Conservation (phyloP, 495 filamentous ascomycete genomes). For the Tirmania nivea region DNA sequence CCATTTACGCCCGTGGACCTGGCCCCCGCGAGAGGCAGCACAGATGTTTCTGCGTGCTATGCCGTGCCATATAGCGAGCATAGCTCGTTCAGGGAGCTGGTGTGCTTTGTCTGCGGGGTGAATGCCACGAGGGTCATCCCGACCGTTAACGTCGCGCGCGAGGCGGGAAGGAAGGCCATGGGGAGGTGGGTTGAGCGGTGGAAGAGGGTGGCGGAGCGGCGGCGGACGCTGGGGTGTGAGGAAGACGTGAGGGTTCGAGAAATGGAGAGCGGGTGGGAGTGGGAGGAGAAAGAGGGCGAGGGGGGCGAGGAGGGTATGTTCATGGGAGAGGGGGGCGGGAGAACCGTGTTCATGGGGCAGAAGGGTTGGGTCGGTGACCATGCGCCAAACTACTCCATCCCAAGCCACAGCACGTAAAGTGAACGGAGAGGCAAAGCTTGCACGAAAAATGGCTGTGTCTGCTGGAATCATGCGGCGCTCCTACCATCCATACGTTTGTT, state of each 20-base stretch:
- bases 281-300: not conserved
- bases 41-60: conserved; percentile 54
- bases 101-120: conserved; percentile 74
- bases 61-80: conserved; percentile 92
- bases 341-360: no score
- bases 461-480: no score
- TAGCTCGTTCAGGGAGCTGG: conserved; percentile 78
- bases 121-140: conserved; percentile 75
- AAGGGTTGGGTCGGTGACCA: no score
- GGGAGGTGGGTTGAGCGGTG: conserved; percentile 46
- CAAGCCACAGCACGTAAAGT: no score
- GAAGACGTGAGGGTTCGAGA: no score
- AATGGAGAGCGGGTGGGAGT: not conserved
- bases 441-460: no score
- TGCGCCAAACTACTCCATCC: no score
- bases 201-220: conserved; percentile 7
- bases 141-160: conserved; percentile 70
- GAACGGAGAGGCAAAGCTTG: no score
- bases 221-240: not conserved
- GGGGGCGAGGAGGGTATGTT: no score
- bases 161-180: conserved; percentile 30
- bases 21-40: conserved; percentile 56
- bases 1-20: conserved; percentile 43
- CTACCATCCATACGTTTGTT: no score
- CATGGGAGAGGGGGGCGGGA: no score